Conservation (phyloP, 345 rosid species). For the Alliaria petiolata region DNA sequence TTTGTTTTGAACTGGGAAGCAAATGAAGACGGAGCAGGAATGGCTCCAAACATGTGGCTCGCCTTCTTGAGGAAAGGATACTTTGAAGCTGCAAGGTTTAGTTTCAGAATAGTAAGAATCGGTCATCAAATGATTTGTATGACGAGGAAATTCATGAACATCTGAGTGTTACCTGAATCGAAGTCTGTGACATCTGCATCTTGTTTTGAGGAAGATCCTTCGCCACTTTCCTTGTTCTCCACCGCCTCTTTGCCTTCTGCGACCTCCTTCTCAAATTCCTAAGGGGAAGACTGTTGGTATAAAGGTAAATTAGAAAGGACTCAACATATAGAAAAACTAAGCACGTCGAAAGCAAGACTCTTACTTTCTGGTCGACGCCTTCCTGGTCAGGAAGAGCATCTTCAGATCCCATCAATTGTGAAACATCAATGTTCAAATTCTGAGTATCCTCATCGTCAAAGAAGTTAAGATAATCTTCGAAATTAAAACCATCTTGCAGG, state of each 20-base stretch:
- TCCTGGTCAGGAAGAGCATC: conserved; percentile 32
- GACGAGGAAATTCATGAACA: neutral
- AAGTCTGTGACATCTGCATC: conserved; percentile 38
- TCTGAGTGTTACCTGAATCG: conserved; percentile 51
- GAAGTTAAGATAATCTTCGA: conserved; percentile 73
- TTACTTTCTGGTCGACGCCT: conserved; percentile 36
- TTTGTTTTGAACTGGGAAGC: conserved; percentile 74
- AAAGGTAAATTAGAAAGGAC: conserved; percentile 14
- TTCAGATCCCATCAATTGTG: conserved; percentile 39
- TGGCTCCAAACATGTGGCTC: conserved; percentile 71
- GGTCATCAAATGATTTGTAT: neutral
- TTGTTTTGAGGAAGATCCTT: conserved; percentile 59
- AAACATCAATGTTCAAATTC: conserved; percentile 46
- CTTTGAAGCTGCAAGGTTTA: conserved; percentile 46
- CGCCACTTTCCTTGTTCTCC: conserved; percentile 34
- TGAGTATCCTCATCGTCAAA: conserved; percentile 47
- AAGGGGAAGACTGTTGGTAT: conserved; percentile 43
- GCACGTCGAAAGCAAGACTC: neutral
- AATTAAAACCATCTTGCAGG: conserved; percentile 51
- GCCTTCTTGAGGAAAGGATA: conserved; percentile 73
- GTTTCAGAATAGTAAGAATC: conserved; percentile 1
- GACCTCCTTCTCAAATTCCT: conserved; percentile 38
- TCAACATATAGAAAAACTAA: neutral
- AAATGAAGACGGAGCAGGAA: conserved; percentile 75
- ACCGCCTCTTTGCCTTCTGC: conserved; percentile 29